Evolutionary conservation across 2,329 filamentous ascomycete species (phyloP).

Genomic region (Hirsutella rhossiliensis): DNA sequence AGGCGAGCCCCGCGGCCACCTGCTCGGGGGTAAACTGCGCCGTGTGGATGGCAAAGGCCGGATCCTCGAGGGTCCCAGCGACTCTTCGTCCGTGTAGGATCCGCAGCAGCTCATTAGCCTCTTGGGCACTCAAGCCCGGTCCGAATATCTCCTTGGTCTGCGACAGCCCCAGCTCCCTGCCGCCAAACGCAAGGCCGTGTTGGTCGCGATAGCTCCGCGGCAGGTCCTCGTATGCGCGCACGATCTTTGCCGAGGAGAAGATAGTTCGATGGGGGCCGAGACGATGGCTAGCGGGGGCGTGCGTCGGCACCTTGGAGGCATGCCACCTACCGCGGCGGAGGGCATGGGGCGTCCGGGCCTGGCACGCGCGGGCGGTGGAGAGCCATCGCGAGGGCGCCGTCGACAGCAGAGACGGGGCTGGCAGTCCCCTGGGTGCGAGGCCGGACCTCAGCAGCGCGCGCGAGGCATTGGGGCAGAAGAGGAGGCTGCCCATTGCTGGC

Average conservation of each 20-base stretch:
- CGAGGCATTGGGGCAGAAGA: slow-evolving; percentile 11
- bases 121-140: slow-evolving; percentile 24
- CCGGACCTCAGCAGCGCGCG: slow-evolving; percentile 15
- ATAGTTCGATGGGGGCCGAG: slow-evolving; percentile 17
- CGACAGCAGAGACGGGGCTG: neutral
- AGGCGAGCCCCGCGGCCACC: slow-evolving; percentile 35
- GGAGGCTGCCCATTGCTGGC: slow-evolving; percentile 2
- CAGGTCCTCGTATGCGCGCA: slow-evolving; percentile 45
- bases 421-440: neutral
- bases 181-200: slow-evolving; percentile 40
- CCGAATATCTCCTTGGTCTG: slow-evolving; percentile 41
- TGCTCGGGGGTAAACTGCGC: slow-evolving; percentile 27
- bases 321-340: slow-evolving; percentile 1
- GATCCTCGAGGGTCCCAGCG: slow-evolving; percentile 51
- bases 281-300: neutral
- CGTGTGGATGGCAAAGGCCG: slow-evolving; percentile 36
- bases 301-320: slow-evolving; percentile 1
- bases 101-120: slow-evolving; percentile 41
- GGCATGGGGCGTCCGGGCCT: neutral
- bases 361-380: slow-evolving; percentile 2
- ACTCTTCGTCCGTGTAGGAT: slow-evolving; percentile 52
- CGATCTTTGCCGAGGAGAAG: slow-evolving; percentile 22
- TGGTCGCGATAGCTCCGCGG: slow-evolving; percentile 44
- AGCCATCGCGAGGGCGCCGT: slow-evolving; percentile 6
- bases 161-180: slow-evolving; percentile 31